Evolutionary conservation across 192 early-diverging fungal genomes (phyloP).

Genomic region (Piromyces finnis): DNA sequence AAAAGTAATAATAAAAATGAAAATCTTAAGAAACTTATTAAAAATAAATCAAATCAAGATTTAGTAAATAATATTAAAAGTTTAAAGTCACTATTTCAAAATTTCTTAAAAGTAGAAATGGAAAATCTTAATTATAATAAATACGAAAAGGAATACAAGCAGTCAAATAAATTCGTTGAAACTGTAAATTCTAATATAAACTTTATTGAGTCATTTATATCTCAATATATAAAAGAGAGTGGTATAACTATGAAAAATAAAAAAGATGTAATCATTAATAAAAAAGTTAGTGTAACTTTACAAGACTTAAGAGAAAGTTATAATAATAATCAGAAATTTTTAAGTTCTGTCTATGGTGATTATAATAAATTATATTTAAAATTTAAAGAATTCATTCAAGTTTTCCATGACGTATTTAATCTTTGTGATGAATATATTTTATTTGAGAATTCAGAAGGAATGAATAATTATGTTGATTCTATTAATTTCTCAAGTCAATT

Average conservation of each 20-base stretch:
- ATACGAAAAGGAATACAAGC: background rate
- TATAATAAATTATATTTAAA: background rate
- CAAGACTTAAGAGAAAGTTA: background rate
- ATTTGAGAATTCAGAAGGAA: background rate
- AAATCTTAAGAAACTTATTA: background rate
- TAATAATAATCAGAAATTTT: background rate
- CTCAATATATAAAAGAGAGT: background rate
- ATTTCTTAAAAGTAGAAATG: background rate
- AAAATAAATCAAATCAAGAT: background rate
- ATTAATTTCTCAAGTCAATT: background rate
- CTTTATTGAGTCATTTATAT: background rate
- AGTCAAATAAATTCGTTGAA: background rate
- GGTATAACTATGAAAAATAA: background rate
- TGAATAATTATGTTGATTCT: background rate
- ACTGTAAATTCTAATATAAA: background rate
- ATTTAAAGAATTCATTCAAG: background rate
- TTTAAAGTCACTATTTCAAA: background rate
- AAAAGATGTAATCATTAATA: background rate
- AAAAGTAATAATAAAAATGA: background rate
- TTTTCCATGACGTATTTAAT: background rate
- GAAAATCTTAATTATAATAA: background rate
- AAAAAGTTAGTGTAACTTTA: background rate
- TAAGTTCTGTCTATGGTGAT: background rate
- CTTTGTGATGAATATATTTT: background rate
- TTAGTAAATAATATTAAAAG: background rate